Evolutionary conservation across 352 stramenopile genomes (phyloP).

Genomic region (Phytophthora agathidicida): DNA sequence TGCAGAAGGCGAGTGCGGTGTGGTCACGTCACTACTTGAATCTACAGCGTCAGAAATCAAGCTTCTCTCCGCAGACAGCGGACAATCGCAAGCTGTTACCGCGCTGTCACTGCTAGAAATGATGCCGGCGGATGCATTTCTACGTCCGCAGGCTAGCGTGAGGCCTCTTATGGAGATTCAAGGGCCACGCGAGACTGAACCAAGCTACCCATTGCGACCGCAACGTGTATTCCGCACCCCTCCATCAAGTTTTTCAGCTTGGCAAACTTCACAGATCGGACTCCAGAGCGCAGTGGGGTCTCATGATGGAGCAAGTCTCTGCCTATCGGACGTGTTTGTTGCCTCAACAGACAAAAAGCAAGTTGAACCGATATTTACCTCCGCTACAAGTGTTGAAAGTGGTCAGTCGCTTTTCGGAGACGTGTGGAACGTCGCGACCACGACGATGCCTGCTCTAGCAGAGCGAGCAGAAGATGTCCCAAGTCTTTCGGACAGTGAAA

Average conservation of each 20-base stretch:
- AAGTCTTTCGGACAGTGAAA: conserved; percentile 79
- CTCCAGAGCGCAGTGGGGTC: conserved; percentile 41
- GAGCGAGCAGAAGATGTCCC: conserved; percentile 47
- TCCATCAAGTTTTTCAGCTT: conserved; percentile 39
- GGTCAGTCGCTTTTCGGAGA: conserved; percentile 28
- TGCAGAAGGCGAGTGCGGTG: conserved; percentile 53
- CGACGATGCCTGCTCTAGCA: conserved; percentile 40
- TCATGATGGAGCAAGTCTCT: conserved; percentile 20
- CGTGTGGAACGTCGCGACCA: conserved; percentile 53
- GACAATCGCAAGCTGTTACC: conserved; percentile 1
- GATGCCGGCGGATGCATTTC: conserved; percentile 54
- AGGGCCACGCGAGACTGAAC: conserved; percentile 53
- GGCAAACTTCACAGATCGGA: conserved; percentile 45
- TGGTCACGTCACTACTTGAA: conserved; percentile 13
- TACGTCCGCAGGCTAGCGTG: conserved; percentile 55
- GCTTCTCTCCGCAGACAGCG: background rate
- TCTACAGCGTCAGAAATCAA: background rate
- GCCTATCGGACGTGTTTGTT: conserved; percentile 31
- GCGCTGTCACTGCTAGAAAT: conserved; percentile 47
- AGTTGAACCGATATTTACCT: conserved; percentile 18
- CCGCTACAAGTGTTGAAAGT: background rate
- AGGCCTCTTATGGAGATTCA: conserved; percentile 51
- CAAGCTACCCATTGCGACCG: conserved; percentile 50
- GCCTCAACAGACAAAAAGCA: conserved; percentile 20
- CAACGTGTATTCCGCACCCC: conserved; percentile 53